phyloP scores from a whole-genome alignment of 345 rosid species.

The Eucalyptus fibrosa region DNA sequence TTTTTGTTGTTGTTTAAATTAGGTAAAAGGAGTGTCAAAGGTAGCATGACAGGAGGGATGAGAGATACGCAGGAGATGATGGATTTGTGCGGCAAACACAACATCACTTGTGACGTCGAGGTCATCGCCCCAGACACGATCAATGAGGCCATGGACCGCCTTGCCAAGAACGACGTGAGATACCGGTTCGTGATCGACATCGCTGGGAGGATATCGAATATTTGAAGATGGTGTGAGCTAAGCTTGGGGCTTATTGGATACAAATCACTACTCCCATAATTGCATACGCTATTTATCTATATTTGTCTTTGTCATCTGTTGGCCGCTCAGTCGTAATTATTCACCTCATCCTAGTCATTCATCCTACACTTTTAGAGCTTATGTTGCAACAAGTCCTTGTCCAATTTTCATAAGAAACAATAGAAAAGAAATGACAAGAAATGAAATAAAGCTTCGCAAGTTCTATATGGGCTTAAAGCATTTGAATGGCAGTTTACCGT shows the following conservation, averaged over 20 bases:
- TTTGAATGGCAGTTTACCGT: no score
- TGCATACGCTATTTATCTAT: neutral
- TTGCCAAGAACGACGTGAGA: slow-evolving; percentile 40
- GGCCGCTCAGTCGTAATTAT: neutral
- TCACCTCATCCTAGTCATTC: neutral
- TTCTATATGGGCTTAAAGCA: no score
- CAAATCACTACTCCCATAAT: neutral
- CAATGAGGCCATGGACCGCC: slow-evolving; percentile 34
- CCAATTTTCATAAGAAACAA: neutral
- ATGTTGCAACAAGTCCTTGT: neutral
- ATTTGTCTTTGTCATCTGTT: neutral
- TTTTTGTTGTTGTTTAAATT: neutral
- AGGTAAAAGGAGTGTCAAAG: slow-evolving; percentile 47
- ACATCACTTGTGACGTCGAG: slow-evolving; percentile 38
- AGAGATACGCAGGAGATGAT: slow-evolving; percentile 50
- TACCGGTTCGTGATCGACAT: slow-evolving; percentile 61
- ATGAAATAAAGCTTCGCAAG: no score
- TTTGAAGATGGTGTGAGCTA: neutral
- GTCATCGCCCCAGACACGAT: slow-evolving; percentile 19
- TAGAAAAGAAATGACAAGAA: no score
- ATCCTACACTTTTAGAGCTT: neutral
- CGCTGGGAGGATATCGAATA: slow-evolving; percentile 2
- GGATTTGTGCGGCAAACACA: slow-evolving; percentile 38
- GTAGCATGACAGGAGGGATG: slow-evolving; percentile 42
- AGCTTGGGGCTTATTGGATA: neutral